Evolutionary conservation across 805 yeast species (phyloP).

Genomic region (Millerozyma miso): DNA sequence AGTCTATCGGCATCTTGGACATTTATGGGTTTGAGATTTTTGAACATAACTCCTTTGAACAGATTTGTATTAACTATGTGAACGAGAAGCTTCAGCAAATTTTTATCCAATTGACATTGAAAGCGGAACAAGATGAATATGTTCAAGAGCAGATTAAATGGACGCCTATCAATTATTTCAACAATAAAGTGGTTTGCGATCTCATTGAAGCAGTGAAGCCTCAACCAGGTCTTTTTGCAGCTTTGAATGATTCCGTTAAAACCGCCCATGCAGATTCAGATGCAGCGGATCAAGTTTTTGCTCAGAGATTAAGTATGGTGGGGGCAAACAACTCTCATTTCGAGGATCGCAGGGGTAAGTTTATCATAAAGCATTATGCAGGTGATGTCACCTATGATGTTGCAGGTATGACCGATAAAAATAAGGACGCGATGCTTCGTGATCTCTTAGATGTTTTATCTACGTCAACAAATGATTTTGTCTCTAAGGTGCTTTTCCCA

Average conservation of each 20-base stretch:
- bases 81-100: slow-evolving; percentile 95
- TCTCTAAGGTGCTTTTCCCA: slow-evolving; percentile 49
- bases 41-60: slow-evolving; percentile 93
- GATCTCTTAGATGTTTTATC: slow-evolving; percentile 78
- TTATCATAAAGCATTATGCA: slow-evolving; percentile 92
- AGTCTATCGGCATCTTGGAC: slow-evolving; percentile 90
- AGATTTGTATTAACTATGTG: slow-evolving; percentile 91
- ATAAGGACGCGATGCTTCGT: slow-evolving; percentile 88
- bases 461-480: slow-evolving; percentile 66
- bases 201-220: slow-evolving; percentile 91
- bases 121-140: slow-evolving; percentile 97
- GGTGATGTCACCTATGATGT: slow-evolving; percentile 97
- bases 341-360: slow-evolving; percentile 82
- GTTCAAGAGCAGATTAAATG: slow-evolving; percentile 92
- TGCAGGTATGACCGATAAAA: slow-evolving; percentile 89
- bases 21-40: slow-evolving; percentile 96
- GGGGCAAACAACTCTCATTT: slow-evolving; percentile 76
- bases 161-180: slow-evolving; percentile 96
- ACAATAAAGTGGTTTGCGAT: slow-evolving; percentile 94
- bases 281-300: slow-evolving; percentile 96
- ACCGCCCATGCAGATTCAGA: slow-evolving; percentile 97
- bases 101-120: slow-evolving; percentile 90
- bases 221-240: slow-evolving; percentile 89
- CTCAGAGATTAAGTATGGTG: slow-evolving; percentile 84
- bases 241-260: slow-evolving; percentile 93